phyloP scores from a whole-genome alignment of 495 filamentous ascomycete species.

The Tuber microsphaerosporum region DNA sequence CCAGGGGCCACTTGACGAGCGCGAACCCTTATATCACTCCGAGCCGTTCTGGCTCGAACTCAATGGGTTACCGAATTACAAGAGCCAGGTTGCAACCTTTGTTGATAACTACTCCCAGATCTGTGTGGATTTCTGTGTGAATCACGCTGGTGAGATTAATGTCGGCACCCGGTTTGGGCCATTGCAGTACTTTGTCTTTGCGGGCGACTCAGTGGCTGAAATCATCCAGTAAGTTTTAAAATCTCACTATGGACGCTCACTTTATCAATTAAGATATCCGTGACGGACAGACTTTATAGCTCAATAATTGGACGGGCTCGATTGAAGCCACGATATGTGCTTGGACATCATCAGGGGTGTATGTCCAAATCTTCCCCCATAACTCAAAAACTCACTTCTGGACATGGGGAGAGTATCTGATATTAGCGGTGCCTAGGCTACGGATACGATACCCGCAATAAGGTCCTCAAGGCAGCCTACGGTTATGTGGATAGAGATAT shows the following conservation, averaged over 20 bases:
- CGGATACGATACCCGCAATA: slow-evolving; percentile 19
- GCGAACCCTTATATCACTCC: slow-evolving; percentile 41
- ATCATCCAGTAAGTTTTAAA: slow-evolving; percentile 21
- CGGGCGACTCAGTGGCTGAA: slow-evolving; percentile 21
- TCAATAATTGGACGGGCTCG: slow-evolving; percentile 29
- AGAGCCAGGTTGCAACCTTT: slow-evolving; percentile 23
- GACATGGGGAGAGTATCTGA: not conserved
- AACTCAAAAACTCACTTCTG: not conserved
- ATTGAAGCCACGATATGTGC: slow-evolving; percentile 32
- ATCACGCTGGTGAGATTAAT: slow-evolving; percentile 17
- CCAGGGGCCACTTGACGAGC: slow-evolving; percentile 29
- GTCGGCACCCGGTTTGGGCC: slow-evolving; percentile 32
- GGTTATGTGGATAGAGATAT: slow-evolving; percentile 21
- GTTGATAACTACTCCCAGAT: slow-evolving; percentile 41
- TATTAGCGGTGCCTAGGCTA: not conserved
- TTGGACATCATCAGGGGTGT: slow-evolving; percentile 36
- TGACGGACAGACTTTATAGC: slow-evolving; percentile 17
- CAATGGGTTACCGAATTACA: slow-evolving; percentile 24
- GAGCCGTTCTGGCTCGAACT: slow-evolving; percentile 35
- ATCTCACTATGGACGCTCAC: not conserved
- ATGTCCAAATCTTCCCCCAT: not conserved
- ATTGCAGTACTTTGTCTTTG: slow-evolving; percentile 26
- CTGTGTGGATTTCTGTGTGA: slow-evolving; percentile 29
- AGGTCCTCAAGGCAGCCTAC: slow-evolving; percentile 11
- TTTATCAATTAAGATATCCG: not conserved